Conservation (phyloP, 805 yeast genomes). For the Allodekkera sacchari region DNA sequence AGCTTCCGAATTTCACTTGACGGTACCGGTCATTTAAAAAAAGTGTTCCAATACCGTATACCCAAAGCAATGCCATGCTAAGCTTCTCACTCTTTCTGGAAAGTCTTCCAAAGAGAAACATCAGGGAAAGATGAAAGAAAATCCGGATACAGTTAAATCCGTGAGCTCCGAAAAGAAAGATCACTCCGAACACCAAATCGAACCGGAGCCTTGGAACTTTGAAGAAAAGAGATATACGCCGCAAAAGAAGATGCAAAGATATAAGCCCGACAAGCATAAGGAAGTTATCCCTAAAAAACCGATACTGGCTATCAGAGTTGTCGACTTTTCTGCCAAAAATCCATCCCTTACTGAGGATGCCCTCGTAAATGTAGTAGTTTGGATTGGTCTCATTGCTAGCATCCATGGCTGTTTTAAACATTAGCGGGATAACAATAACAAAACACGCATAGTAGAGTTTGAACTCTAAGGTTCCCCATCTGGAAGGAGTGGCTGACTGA, state of each 20-base stretch:
- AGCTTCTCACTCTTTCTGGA: constrained; percentile 23
- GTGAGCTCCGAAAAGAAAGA: constrained; percentile 66
- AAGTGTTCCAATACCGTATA: constrained; percentile 67
- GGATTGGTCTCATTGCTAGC: constrained; percentile 71
- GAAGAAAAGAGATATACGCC: constrained; percentile 29
- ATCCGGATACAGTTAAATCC: constrained; percentile 69
- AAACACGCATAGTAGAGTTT: constrained; percentile 57
- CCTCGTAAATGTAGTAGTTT: constrained; percentile 57
- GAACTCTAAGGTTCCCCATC: constrained; percentile 77
- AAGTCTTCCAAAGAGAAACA: constrained; percentile 41
- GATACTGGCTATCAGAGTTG: constrained; percentile 84
- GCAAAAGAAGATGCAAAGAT: constrained; percentile 41
- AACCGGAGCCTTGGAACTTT: constrained; percentile 43
- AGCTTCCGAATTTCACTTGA: constrained; percentile 38
- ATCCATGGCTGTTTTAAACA: constrained; percentile 74
- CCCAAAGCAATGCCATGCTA: constrained; percentile 53
- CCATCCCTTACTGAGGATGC: constrained; percentile 76
- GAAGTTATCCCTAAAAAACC: constrained; percentile 79
- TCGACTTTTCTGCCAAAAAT: constrained; percentile 84
- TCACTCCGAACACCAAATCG: constrained; percentile 63
- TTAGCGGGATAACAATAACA: constrained; percentile 65
- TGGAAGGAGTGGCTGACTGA: constrained; percentile 31
- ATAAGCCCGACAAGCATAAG: constrained; percentile 51
- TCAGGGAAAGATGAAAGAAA: constrained; percentile 44
- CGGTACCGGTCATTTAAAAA: constrained; percentile 70